Evolutionary conservation across 371 early-diverging fungal species (phyloP).

Genomic region (Blakeslea trispora): DNA sequence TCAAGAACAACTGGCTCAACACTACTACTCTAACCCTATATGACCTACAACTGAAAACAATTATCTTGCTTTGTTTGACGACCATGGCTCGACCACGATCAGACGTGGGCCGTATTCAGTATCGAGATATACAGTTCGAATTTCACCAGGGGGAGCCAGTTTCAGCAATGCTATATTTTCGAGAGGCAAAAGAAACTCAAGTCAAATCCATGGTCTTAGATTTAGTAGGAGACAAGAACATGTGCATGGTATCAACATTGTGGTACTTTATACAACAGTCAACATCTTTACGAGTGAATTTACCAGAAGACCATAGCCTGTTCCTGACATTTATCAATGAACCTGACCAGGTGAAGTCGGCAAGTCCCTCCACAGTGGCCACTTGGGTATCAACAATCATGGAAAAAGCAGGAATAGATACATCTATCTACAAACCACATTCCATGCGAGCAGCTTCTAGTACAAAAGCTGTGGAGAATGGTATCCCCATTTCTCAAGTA

Average conservation of each 20-base stretch:
- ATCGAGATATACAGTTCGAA: constrained; percentile 10
- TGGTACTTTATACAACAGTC: neutral
- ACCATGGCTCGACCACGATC: constrained; percentile 29
- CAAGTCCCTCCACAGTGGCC: neutral
- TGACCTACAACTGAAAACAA: neutral
- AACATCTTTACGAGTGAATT: neutral
- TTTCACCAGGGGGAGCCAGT: neutral
- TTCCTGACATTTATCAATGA: constrained; percentile 8
- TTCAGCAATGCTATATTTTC: constrained; percentile 2
- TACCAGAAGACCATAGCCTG: constrained; percentile 6
- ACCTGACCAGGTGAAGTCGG: neutral
- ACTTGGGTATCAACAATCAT: neutral
- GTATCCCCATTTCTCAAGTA: neutral
- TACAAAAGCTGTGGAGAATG: constrained; percentile 6
- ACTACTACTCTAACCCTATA: neutral
- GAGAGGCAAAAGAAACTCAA: constrained; percentile 27
- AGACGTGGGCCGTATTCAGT: constrained; percentile 23
- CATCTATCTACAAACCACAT: neutral
- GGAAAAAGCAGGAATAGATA: constrained; percentile 5
- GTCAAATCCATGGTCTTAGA: constrained; percentile 5
- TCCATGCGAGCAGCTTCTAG: constrained; percentile 1
- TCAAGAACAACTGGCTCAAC: neutral
- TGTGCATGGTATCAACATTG: constrained; percentile 10
- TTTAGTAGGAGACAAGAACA: neutral
- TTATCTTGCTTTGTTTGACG: constrained; percentile 3